Evolutionary conservation across 345 rosid genomes (phyloP).

Genomic region (Firmiana major): DNA sequence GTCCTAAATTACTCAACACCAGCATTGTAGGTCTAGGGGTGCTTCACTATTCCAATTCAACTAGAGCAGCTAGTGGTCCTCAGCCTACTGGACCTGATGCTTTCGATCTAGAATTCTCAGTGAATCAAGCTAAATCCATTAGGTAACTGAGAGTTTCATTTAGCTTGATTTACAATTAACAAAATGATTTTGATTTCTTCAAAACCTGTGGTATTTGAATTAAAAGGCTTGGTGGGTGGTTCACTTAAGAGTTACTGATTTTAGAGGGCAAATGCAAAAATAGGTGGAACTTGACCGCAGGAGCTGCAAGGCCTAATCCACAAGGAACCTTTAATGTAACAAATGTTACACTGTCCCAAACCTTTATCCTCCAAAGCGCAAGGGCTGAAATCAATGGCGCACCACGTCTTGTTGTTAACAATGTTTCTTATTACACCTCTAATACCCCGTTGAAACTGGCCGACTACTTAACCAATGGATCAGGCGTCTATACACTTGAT

Average conservation of each 20-base stretch:
- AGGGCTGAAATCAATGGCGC: slow-evolving; percentile 15
- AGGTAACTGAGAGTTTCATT: slow-evolving; percentile 19
- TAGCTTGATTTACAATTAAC: neutral
- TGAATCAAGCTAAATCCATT: slow-evolving; percentile 40
- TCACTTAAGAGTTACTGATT: neutral
- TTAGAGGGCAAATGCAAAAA: neutral
- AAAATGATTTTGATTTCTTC: too few relatives aligned
- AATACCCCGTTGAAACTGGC: slow-evolving; percentile 52
- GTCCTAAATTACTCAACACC: slow-evolving; percentile 26
- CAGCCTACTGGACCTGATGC: slow-evolving; percentile 41
- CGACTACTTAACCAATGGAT: slow-evolving; percentile 31
- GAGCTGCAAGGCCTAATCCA: slow-evolving; percentile 65
- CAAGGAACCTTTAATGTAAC: slow-evolving; percentile 59
- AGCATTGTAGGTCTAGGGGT: slow-evolving; percentile 32
- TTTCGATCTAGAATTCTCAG: slow-evolving; percentile 31
- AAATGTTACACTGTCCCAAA: slow-evolving; percentile 41
- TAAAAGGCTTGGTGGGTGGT: neutral
- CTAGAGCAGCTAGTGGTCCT: slow-evolving; percentile 19
- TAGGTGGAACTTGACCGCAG: slow-evolving; percentile 60
- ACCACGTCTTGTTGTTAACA: slow-evolving; percentile 31
- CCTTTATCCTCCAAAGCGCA: slow-evolving; percentile 35
- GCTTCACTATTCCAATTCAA: slow-evolving; percentile 36
- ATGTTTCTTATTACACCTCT: slow-evolving; percentile 33
- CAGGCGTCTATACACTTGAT: slow-evolving; percentile 39
- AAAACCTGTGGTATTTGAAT: too few relatives aligned